phyloP scores from a whole-genome alignment of 192 early-diverging fungal genomes.

The Dissophora globulifera region DNA sequence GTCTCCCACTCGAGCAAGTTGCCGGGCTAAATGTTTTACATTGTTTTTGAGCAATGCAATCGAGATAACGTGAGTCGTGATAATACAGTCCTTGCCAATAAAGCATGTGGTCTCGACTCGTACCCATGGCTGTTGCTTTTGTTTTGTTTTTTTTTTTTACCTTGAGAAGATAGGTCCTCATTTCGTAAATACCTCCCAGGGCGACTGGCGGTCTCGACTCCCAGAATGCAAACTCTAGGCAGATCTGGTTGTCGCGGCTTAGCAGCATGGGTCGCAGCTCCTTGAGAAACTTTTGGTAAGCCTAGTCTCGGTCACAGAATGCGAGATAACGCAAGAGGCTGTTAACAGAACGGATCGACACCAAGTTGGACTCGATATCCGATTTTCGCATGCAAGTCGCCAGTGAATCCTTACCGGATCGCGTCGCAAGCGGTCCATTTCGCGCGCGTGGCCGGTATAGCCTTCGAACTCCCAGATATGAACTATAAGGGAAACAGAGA shows the following conservation, averaged over 20 bases:
- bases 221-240: conserved; percentile 96
- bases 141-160: conserved; percentile 26
- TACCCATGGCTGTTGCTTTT: neutral
- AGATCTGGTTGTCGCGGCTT: conserved; percentile 82
- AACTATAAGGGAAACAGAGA: conserved; percentile 56
- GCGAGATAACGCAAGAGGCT: too few relatives aligned
- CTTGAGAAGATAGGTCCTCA: conserved; percentile 88
- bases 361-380: too few relatives aligned
- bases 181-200: conserved; percentile 89
- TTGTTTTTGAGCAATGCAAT: neutral
- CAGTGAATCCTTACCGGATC: conserved; percentile 72
- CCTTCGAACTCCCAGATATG: conserved; percentile 97
- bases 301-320: too few relatives aligned
- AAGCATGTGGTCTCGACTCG: too few relatives aligned
- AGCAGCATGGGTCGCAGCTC: conserved; percentile 76
- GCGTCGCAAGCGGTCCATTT: conserved; percentile 64
- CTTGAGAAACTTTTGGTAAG: conserved; percentile 71
- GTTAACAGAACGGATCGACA: too few relatives aligned
- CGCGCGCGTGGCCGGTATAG: conserved; percentile 81
- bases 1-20: conserved; percentile 92
- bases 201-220: conserved; percentile 78
- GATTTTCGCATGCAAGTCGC: too few relatives aligned
- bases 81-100: too few relatives aligned
- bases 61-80: neutral
- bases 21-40: conserved; percentile 73